Evolutionary conservation across 495 filamentous ascomycete genomes (phyloP).

Genomic region (Penicillium alfredii): DNA sequence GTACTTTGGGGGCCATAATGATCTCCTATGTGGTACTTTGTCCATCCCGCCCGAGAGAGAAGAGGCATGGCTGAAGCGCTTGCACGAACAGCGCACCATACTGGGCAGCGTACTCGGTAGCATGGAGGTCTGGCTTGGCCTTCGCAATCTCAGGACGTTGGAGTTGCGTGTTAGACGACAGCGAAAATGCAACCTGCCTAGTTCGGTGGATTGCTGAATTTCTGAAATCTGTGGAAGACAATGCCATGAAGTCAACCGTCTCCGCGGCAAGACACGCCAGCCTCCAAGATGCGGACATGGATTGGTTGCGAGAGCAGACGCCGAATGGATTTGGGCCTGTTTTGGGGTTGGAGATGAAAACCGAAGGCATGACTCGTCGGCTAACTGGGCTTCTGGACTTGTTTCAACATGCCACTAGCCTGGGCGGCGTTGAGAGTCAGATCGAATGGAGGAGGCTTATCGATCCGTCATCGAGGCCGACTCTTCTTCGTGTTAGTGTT

Average conservation of each 20-base stretch:
- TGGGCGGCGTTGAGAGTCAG: slow-evolving; percentile 86
- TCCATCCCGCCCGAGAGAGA: slow-evolving; percentile 43
- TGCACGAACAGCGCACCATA: slow-evolving; percentile 57
- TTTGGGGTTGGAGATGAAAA: slow-evolving; percentile 61
- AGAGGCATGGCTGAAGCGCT: slow-evolving; percentile 45
- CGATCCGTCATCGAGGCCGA: slow-evolving; percentile 59
- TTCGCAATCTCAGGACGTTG: slow-evolving; percentile 73
- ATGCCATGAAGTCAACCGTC: slow-evolving; percentile 43
- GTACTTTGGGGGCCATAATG: slow-evolving; percentile 92
- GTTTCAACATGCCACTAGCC: slow-evolving; percentile 87
- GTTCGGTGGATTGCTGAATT: slow-evolving; percentile 57
- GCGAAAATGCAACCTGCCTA: slow-evolving; percentile 56
- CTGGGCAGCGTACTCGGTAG: slow-evolving; percentile 77
- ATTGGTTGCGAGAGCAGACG: slow-evolving; percentile 80
- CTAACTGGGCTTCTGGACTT: slow-evolving; percentile 68
- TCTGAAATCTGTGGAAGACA: slow-evolving; percentile 22
- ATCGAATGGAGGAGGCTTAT: slow-evolving; percentile 65
- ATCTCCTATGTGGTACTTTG: slow-evolving; percentile 82
- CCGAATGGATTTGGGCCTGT: slow-evolving; percentile 80
- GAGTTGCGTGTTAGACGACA: slow-evolving; percentile 70
- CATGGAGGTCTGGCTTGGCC: slow-evolving; percentile 80
- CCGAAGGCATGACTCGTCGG: slow-evolving; percentile 49
- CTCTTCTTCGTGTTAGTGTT: slow-evolving; percentile 69
- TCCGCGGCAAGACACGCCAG: slow-evolving; percentile 62
- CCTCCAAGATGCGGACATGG: slow-evolving; percentile 53